Conservation (phyloP, 139 green algal genomes). For the Chlamydomonas incerta region DNA sequence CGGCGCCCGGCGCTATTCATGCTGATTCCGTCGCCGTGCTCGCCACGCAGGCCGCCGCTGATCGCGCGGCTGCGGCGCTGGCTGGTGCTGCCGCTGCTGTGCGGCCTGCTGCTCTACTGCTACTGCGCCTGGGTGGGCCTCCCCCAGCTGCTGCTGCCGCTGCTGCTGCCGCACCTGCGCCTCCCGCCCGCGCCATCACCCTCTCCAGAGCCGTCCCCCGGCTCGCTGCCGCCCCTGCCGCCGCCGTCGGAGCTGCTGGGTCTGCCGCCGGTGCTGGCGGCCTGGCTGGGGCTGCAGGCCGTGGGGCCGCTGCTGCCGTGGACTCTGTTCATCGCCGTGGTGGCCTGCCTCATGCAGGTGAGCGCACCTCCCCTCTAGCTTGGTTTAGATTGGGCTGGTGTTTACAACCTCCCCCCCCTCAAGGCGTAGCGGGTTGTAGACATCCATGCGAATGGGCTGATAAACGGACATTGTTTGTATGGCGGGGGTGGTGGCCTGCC, state of each 20-base stretch:
- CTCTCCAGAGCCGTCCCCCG: neutral
- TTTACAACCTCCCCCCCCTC: too few relatives aligned
- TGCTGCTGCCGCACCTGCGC: neutral
- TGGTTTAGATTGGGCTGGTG: too few relatives aligned
- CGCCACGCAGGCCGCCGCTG: neutral
- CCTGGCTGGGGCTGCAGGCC: conserved; percentile 61
- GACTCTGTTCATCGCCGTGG: conserved; percentile 61
- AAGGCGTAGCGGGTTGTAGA: too few relatives aligned
- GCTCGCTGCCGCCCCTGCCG: neutral
- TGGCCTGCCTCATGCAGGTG: conserved; percentile 57
- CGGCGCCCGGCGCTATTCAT: too few relatives aligned
- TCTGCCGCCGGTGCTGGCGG: conserved; percentile 30
- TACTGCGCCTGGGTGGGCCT: conserved; percentile 65
- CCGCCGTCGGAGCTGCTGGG: neutral
- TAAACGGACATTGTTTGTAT: too few relatives aligned
- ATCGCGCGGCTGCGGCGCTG: conserved; percentile 33
- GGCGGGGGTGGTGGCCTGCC: too few relatives aligned
- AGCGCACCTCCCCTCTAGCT: too few relatives aligned
- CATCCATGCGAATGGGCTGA: too few relatives aligned
- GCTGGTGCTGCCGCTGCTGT: conserved; percentile 59
- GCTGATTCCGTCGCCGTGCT: neutral
- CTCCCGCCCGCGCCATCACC: neutral
- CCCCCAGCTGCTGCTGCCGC: conserved; percentile 25
- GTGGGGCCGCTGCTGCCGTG: conserved; percentile 53
- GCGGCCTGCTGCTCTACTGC: conserved; percentile 51